These are phyloP conservation scores for Durotheca rogersii DNA, from an alignment of 495 filamentous ascomycete genomes.

Conservation along the genomic window DNA sequence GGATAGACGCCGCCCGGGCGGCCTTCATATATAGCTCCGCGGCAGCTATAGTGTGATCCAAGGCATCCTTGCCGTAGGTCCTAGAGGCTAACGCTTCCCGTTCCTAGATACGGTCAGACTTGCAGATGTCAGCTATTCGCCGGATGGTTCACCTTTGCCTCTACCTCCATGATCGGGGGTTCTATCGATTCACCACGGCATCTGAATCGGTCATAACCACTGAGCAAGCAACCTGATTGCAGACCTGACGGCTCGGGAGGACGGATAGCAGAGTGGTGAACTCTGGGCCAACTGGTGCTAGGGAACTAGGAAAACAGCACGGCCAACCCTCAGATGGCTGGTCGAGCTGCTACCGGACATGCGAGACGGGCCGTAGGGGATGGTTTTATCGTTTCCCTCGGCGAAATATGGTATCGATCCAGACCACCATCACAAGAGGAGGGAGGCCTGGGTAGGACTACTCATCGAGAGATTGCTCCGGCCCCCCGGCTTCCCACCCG, in stretches of 20 bases:
- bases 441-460: constrained; percentile 11
- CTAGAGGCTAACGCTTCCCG: constrained; percentile 57
- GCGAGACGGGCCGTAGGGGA: background rate
- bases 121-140: constrained; percentile 24
- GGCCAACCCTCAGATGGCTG: background rate
- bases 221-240: background rate
- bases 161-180: constrained; percentile 39
- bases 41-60: constrained; percentile 70
- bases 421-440: constrained; percentile 6
- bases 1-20: constrained; percentile 50
- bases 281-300: constrained; percentile 6
- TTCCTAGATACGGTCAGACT: constrained; percentile 49
- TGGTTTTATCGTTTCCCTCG: too few species aligned
- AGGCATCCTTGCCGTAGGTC: constrained; percentile 62
- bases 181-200: constrained; percentile 3
- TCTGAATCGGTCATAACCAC: background rate
- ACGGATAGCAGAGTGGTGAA: background rate
- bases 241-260: too few species aligned
- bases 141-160: constrained; percentile 41
- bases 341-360: constrained; percentile 1
- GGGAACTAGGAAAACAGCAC: constrained; percentile 9
- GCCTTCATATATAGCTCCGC: constrained; percentile 79
- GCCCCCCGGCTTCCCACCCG: background rate
- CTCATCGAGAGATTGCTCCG: constrained; percentile 12
- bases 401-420: constrained; percentile 4